A percentile compares a stretch with the other conserved stretches of the same genome.
These are phyloP conservation scores for Gossypium lobatum DNA, from an alignment of 441 rosid species.

Conservation along the genomic window DNA sequence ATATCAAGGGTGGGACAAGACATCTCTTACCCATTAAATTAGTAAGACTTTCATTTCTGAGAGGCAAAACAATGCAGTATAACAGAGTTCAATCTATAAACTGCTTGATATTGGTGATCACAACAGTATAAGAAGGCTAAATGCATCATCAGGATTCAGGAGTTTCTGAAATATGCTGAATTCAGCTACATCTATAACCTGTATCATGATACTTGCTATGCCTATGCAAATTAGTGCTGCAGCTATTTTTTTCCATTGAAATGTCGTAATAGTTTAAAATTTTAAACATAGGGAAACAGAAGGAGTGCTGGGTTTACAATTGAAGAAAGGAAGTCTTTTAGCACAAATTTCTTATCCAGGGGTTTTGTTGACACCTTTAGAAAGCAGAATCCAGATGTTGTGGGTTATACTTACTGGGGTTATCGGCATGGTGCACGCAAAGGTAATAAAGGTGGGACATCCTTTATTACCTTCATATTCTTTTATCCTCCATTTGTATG, in stretches of 20 bases:
- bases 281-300: constrained; percentile 61
- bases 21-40: not conserved
- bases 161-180: not conserved
- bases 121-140: not conserved
- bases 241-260: not conserved
- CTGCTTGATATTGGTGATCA: not conserved
- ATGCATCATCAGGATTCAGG: not conserved
- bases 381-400: constrained; percentile 73
- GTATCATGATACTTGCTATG: not conserved
- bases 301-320: constrained; percentile 92
- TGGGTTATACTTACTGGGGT: constrained; percentile 94
- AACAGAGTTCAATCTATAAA: not conserved
- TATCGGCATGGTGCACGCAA: constrained; percentile 78
- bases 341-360: constrained; percentile 62
- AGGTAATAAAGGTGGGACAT: constrained; percentile 63
- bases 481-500: not conserved
- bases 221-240: not conserved
- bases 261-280: not conserved
- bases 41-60: not conserved
- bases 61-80: not conserved
- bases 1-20: not conserved
- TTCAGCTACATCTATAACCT: not conserved
- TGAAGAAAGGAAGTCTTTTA: constrained; percentile 89
- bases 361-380: constrained; percentile 90
- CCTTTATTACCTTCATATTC: not conserved